Evolutionary conservation across 129 eudicot species (phyloP).

Genomic region (Flaveria robusta): DNA sequence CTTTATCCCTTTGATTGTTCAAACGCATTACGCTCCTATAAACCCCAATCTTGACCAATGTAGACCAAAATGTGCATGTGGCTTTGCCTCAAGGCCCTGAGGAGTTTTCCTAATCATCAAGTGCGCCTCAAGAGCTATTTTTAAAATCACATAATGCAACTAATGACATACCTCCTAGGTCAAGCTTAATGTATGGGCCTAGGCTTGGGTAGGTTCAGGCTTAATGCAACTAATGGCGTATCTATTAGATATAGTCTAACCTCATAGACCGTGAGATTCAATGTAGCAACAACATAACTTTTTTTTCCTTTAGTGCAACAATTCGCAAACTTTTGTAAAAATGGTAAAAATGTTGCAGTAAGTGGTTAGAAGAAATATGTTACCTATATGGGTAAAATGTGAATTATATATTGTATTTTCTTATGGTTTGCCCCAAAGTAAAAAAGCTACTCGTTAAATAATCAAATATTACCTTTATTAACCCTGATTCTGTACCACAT

Average conservation of each 20-base stretch:
- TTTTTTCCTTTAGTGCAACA: background rate
- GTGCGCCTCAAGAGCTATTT: too few relatives aligned
- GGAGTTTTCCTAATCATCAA: too few relatives aligned
- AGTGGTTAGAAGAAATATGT: background rate
- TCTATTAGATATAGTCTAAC: too few relatives aligned
- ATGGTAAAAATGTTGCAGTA: background rate
- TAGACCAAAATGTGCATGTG: too few relatives aligned
- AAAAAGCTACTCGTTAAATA: background rate
- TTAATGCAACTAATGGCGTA: too few relatives aligned
- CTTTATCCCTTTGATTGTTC: too few relatives aligned
- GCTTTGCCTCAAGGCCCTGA: too few relatives aligned
- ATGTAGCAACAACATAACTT: background rate
- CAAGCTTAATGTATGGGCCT: background rate
- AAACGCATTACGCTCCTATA: too few relatives aligned
- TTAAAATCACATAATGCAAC: too few relatives aligned
- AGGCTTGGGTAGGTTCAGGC: background rate
- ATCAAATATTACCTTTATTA: conserved; percentile 57
- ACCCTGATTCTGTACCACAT: conserved; percentile 82
- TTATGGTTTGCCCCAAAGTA: too few relatives aligned
- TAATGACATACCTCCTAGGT: background rate
- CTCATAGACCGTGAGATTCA: background rate
- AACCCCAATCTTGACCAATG: too few relatives aligned
- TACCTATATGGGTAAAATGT: background rate
- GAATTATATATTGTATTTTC: background rate
- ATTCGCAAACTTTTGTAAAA: background rate